Evolutionary conservation across 768 basidiomycete species (phyloP).

Genomic region (Amanita molliuscula): DNA sequence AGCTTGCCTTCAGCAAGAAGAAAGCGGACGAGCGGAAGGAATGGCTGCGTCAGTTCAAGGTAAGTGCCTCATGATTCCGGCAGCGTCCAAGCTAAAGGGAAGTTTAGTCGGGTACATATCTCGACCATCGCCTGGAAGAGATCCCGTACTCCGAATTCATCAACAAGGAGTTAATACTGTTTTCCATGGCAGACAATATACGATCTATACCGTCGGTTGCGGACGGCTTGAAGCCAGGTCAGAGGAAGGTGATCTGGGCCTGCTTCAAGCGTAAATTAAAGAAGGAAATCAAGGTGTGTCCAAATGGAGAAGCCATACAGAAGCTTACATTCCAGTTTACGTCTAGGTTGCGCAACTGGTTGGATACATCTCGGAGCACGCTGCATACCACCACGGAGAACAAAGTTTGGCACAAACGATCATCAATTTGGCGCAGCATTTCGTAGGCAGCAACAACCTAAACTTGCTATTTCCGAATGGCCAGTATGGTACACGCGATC

Average conservation of each 20-base stretch:
- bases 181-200: conserved; percentile 99
- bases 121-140: conserved; percentile 81
- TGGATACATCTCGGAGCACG: conserved; percentile 90
- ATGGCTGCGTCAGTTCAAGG: conserved; percentile 91
- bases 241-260: conserved; percentile 92
- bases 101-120: conserved; percentile 78
- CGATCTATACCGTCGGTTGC: conserved; percentile 93
- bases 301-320: neutral
- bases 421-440: conserved; percentile 88
- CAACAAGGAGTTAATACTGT: conserved; percentile 94
- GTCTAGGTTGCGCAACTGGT: conserved; percentile 83
- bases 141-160: conserved; percentile 92
- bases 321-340: neutral
- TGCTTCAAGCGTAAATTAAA: conserved; percentile 94
- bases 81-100: conserved; percentile 4
- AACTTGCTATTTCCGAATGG: conserved; percentile 83
- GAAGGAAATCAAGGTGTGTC: conserved; percentile 74
- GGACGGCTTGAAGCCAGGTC: conserved; percentile 96
- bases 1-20: conserved; percentile 99
- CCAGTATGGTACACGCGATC: conserved; percentile 90
- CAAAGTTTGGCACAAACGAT: conserved; percentile 80
- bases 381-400: conserved; percentile 97
- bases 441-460: conserved; percentile 91
- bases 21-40: conserved; percentile 98
- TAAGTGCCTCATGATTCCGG: conserved; percentile 14